A percentile compares a stretch with the other conserved stretches of the same genome.
These are phyloP conservation scores for Spathaspora passalidarum DNA, from an alignment of 805 yeast genomes.

Conservation along the genomic window DNA sequence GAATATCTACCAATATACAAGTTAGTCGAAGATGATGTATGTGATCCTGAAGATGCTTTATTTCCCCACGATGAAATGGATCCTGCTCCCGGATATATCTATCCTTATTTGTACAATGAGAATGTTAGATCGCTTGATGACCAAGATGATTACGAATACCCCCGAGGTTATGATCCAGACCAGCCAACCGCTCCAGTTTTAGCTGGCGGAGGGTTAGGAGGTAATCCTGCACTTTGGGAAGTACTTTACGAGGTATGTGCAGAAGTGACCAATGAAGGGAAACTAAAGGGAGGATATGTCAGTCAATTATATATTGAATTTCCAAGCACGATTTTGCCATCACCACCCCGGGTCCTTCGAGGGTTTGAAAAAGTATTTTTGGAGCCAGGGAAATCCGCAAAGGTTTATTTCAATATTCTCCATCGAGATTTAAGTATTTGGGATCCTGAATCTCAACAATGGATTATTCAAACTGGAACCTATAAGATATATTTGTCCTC, in stretches of 20 bases:
- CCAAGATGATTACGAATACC: slow-evolving; percentile 37
- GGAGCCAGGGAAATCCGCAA: slow-evolving; percentile 36
- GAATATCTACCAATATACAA: slow-evolving; percentile 43
- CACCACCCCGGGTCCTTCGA: slow-evolving; percentile 52
- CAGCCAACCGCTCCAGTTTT: slow-evolving; percentile 35
- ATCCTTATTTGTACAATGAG: slow-evolving; percentile 48
- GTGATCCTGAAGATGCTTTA: slow-evolving; percentile 53
- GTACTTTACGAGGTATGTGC: slow-evolving; percentile 44
- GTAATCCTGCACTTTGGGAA: slow-evolving; percentile 61
- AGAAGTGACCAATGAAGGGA: slow-evolving; percentile 47
- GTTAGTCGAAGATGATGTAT: slow-evolving; percentile 44
- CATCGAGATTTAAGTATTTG: slow-evolving; percentile 56
- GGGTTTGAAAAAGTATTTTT: slow-evolving; percentile 56
- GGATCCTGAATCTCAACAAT: slow-evolving; percentile 54
- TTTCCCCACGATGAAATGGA: slow-evolving; percentile 51
- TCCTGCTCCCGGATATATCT: slow-evolving; percentile 54
- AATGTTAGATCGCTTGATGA: slow-evolving; percentile 32
- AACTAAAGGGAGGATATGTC: slow-evolving; percentile 44
- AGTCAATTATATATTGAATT: slow-evolving; percentile 54
- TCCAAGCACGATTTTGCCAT: slow-evolving; percentile 44
- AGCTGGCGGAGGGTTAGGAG: slow-evolving; percentile 54
- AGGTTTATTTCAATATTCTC: slow-evolving; percentile 41
- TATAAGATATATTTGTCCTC: slow-evolving; percentile 52
- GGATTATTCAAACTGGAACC: slow-evolving; percentile 56
- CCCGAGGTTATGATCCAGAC: slow-evolving; percentile 34